Evolutionary conservation across 169 alveolate species (phyloP), one percentile per base, ranked within the genome.

Genomic region (Perkinsus olseni): DNA sequence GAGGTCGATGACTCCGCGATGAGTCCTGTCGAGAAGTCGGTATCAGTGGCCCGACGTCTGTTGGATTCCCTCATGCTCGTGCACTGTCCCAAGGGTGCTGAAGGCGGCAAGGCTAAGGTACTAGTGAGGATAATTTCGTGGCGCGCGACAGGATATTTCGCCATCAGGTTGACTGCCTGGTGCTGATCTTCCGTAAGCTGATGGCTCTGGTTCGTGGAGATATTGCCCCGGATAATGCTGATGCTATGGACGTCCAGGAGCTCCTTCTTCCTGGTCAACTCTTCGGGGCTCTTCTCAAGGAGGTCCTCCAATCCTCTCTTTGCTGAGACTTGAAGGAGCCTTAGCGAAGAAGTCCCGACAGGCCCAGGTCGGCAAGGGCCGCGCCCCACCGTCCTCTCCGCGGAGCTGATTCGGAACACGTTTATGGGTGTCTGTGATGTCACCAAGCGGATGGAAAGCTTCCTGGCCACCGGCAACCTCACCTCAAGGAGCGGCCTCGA

Each of bases 381-480:
- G 82, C 1, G 82, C 82, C 82, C 82, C 82, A 62, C 82, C 8
- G 82, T 62, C 0, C 82, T 62, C 28, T 62, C 82, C 4, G 82
- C 82, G 8, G 82, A 62, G 31, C 34, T 62, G 36, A 62, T 62
- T 3, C 82, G 82, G 37, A 62, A 62, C 34, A 62, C 82, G 31
- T 62, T 62, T 24, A 62, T 62, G 82, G 74, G 82, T 20, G 93
- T 91, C 39, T 39, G 62, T 28, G 93, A 91, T 38, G 50, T 91
- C 8, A 62, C 48, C 62, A 97, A 97, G 92, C 96, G 97, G 92
- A 95, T 98, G 95, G 98, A 97, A 92, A 97, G 98, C 93, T 98
- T 98, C 95, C 96, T 98, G 95, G 98, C 99, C 37, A 98, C 99
- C 10, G 99, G 99, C 6, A 98, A 98, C 93, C 94, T 98, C 37